Percentiles rank a stretch among this genome's conserved stretches.
Conservation (phyloP, 2,329 filamentous ascomycete species). For the Thermothelomyces thermophilus region DNA sequence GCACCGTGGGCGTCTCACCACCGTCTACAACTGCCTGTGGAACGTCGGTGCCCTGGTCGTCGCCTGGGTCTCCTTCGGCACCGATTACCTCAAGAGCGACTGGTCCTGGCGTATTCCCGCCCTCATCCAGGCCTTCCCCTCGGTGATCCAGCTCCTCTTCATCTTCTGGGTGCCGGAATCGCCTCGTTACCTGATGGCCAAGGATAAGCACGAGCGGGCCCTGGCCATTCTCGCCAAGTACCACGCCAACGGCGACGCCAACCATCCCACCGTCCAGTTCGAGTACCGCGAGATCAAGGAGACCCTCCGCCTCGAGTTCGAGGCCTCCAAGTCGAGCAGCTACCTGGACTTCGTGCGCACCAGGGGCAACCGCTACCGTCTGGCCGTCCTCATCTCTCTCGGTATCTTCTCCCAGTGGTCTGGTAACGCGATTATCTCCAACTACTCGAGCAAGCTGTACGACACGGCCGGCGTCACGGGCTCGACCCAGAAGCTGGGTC, state of each 20-base stretch:
- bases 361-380: slow-evolving; percentile 50
- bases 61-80: slow-evolving; percentile 45
- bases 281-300: slow-evolving; percentile 55
- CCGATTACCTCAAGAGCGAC: slow-evolving; percentile 38
- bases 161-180: slow-evolving; percentile 49
- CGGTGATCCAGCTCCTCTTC: slow-evolving; percentile 41
- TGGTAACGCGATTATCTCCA: slow-evolving; percentile 54
- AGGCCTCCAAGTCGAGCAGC: slow-evolving; percentile 39
- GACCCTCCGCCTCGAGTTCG: slow-evolving; percentile 47
- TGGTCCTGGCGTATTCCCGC: slow-evolving; percentile 49
- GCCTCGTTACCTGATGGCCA: slow-evolving; percentile 36
- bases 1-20: slow-evolving; percentile 42
- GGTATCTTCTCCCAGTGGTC: slow-evolving; percentile 56
- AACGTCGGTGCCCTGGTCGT: slow-evolving; percentile 41
- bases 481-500: slow-evolving; percentile 39
- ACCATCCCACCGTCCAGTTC: slow-evolving; percentile 50
- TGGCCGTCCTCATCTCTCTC: slow-evolving; percentile 46
- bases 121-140: slow-evolving; percentile 43
- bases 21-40: slow-evolving; percentile 51
- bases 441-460: slow-evolving; percentile 51
- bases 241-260: slow-evolving; percentile 48
- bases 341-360: slow-evolving; percentile 50
- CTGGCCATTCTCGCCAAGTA: slow-evolving; percentile 48
- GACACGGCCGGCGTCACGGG: slow-evolving; percentile 45
- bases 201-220: slow-evolving; percentile 42